A percentile compares a stretch with the other conserved stretches of the same genome.
Evolutionary conservation across 163 green algal species (phyloP).

Genomic region (Picocystis sp.): DNA sequence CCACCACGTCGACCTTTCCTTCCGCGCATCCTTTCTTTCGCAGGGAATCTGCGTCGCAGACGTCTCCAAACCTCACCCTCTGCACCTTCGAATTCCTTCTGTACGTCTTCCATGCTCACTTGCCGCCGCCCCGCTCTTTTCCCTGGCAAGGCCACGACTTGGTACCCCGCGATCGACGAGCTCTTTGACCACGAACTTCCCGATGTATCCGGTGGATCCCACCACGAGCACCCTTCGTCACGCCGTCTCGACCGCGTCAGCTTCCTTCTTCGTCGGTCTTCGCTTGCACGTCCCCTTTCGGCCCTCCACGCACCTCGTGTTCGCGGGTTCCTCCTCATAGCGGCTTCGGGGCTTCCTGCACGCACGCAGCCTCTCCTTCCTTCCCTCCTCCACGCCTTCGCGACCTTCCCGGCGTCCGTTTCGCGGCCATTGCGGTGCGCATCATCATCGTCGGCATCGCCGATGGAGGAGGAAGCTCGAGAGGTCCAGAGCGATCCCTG

Average conservation of each 20-base stretch:
- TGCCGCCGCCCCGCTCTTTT: slow-evolving; percentile 74
- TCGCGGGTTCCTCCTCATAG: neutral
- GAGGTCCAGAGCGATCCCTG: too few species aligned
- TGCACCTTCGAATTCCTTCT: slow-evolving; percentile 58
- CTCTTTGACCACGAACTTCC: slow-evolving; percentile 48
- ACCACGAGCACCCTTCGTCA: slow-evolving; percentile 52
- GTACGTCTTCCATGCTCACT: slow-evolving; percentile 51
- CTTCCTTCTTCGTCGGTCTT: neutral
- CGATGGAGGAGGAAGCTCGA: too few species aligned
- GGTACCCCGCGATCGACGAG: slow-evolving; percentile 54
- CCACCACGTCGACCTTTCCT: slow-evolving; percentile 76
- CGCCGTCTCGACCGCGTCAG: neutral
- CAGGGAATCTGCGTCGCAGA: slow-evolving; percentile 49
- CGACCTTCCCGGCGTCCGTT: neutral
- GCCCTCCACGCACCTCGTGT: neutral
- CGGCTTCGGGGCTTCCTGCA: neutral
- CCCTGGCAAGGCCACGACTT: slow-evolving; percentile 66
- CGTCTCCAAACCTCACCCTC: slow-evolving; percentile 73
- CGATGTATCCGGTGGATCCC: slow-evolving; percentile 92
- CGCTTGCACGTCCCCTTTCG: neutral
- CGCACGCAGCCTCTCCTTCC: too few species aligned
- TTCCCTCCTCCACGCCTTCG: neutral
- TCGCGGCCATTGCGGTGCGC: neutral
- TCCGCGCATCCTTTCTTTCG: slow-evolving; percentile 9
- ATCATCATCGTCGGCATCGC: neutral